These are phyloP conservation scores for Eucalyptus erythrocorys DNA, from an alignment of 345 rosid species.

Conservation along the genomic window DNA sequence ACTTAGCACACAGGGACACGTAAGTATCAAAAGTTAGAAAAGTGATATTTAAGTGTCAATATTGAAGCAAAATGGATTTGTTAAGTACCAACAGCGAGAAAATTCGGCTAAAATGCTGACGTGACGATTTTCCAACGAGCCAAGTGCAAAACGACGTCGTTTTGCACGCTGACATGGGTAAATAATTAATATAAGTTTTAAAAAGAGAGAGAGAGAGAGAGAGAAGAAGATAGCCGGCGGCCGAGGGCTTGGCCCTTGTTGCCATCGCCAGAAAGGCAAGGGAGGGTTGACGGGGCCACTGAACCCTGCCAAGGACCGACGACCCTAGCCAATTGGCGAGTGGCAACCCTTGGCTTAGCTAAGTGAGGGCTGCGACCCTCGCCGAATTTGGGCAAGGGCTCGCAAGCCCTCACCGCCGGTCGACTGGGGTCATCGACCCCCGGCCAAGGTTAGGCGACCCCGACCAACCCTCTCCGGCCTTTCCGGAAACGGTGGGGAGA, in stretches of 20 bases:
- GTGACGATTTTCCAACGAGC: rapidly evolving
- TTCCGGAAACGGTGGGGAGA: rapidly evolving
- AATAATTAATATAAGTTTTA: too few species aligned
- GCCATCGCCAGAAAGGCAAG: rapidly evolving
- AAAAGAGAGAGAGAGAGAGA: too few species aligned
- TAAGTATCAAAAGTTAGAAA: too few species aligned
- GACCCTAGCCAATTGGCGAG: rapidly evolving
- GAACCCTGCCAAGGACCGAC: rapidly evolving
- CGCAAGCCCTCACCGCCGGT: rapidly evolving
- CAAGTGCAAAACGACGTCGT: rapidly evolving
- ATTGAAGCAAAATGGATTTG: too few species aligned
- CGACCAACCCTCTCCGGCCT: rapidly evolving
- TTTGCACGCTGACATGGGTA: too few species aligned
- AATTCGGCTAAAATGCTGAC: too few species aligned
- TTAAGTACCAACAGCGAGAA: too few species aligned
- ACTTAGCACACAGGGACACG: rapidly evolving
- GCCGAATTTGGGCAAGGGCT: rapidly evolving
- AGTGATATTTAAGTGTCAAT: too few species aligned
- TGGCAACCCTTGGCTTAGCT: too few species aligned
- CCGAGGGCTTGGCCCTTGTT: rapidly evolving
- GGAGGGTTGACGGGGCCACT: rapidly evolving
- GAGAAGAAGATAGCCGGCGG: rapidly evolving
- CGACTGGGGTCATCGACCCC: rapidly evolving
- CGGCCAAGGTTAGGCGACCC: too few species aligned
- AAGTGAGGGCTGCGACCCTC: rapidly evolving